Percentiles rank a stretch among this genome's conserved stretches.
phyloP scores from a whole-genome alignment of 1,139 yeast genomes.

The Candida neerlandica region DNA sequence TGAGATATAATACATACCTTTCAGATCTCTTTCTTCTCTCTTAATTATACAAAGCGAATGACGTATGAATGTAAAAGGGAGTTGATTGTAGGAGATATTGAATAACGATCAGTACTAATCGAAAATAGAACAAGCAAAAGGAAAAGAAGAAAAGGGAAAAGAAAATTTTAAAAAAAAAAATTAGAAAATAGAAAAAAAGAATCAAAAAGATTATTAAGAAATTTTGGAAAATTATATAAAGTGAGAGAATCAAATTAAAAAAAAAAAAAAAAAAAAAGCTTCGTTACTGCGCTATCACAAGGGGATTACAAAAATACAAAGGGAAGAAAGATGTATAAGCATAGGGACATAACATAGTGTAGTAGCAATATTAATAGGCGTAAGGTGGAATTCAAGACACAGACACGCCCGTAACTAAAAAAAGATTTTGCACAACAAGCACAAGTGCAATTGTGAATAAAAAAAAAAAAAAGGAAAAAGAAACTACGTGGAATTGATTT shows the following conservation, averaged over 20 bases:
- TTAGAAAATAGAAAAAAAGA: not conserved
- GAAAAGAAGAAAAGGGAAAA: not conserved
- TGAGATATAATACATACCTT: not conserved
- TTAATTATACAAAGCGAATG: constrained; percentile 3
- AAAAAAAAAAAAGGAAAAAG: constrained; percentile 1
- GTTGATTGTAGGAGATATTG: not conserved
- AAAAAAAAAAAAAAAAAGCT: not conserved
- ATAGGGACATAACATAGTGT: not conserved
- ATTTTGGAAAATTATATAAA: not conserved
- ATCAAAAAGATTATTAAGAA: not conserved
- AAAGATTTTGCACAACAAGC: not conserved
- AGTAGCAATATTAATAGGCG: not conserved
- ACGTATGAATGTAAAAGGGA: constrained; percentile 1
- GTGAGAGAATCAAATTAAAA: not conserved
- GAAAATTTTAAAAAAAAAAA: not conserved
- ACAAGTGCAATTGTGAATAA: not conserved
- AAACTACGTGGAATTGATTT: constrained; percentile 1
- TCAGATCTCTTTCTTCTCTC: constrained; percentile 3
- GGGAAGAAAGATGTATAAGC: not conserved
- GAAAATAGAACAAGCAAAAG: not conserved
- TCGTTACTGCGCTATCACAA: not conserved
- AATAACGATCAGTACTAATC: not conserved
- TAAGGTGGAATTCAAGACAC: not conserved
- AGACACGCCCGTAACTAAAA: not conserved
- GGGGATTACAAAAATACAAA: not conserved